Base-by-base conservation (phyloP, 2,329 filamentous ascomycete species). In the Coniochaeta sp. region DNA sequence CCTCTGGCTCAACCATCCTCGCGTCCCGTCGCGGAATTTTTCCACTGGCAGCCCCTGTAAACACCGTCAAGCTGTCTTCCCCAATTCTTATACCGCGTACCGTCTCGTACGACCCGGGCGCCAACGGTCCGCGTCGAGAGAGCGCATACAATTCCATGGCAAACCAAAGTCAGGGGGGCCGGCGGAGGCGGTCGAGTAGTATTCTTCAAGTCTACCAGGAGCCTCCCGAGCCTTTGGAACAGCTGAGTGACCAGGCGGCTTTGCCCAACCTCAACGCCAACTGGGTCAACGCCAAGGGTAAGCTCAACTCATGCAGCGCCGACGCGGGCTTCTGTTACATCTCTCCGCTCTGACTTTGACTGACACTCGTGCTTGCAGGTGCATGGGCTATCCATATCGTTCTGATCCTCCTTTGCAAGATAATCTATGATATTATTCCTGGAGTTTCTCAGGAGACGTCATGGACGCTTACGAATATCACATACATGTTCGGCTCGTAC, bases 251-350 rank as follows among this genome's bases (percentile, higher is more conserved):
- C 76, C 95, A 98, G 81, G 90, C 92, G 60, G 90, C 91, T 40
- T 81, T 97, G 68, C 95, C 95, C 58, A 99, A 99, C 72, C 79
- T 97, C 71, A 99, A 99, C 76, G 92, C 95, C 67, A 91, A 97
- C 78, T 99, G 95, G 95, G 96, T 97, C 67, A 98, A 98, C 76
- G 91, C 93, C 70, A 99, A 99, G 86, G 95, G 95, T 98, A 79
- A 77, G 84, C 74, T 58, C 36, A 52, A 64, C 50, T 60, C 50
- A 38, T 55, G 28, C 38, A 10, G 54, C 28, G 58, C 60, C 60
- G 36, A 30, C 36, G 42, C 38, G 2, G 54, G 26, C 4, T 58
- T 22, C 52, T 28, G 8, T 3, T 36, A 7, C 5, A n/a, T 36
- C 14, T 47, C 28, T 17, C 24, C 17, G n/a, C 52, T 8, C 16